These are phyloP conservation scores for Plasmodium sp. DNA, from an alignment of 169 alveolate species.

Conservation along the genomic window DNA sequence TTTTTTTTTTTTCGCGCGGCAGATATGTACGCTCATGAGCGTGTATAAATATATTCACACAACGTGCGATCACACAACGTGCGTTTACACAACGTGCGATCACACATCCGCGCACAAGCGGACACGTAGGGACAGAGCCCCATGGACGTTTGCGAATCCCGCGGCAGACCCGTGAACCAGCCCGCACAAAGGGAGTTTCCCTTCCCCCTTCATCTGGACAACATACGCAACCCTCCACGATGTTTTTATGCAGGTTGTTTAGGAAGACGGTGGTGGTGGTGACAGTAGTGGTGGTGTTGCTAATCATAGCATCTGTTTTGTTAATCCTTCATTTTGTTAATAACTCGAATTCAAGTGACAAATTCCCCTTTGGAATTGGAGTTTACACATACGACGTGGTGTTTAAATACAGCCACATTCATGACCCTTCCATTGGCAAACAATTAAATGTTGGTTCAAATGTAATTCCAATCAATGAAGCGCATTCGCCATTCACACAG, in stretches of 20 bases:
- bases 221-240: neutral
- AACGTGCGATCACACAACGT: neutral
- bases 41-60: neutral
- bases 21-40: neutral
- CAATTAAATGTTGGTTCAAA: neutral
- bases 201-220: neutral
- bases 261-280: constrained; percentile 19
- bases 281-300: neutral
- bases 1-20: neutral
- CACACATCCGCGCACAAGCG: neutral
- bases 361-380: neutral
- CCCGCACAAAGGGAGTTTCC: neutral
- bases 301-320: constrained; percentile 10
- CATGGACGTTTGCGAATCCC: neutral
- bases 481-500: constrained; percentile 76
- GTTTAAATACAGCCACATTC: constrained; percentile 33
- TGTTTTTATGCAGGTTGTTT: constrained; percentile 29
- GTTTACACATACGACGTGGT: constrained; percentile 34
- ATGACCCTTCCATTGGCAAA: constrained; percentile 23
- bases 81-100: neutral
- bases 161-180: neutral
- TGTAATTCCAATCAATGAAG: neutral
- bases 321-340: constrained; percentile 4
- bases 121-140: neutral
- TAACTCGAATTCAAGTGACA: neutral